Conservation (phyloP, 2,329 filamentous ascomycete genomes). For the Parastagonospora nodorum region DNA sequence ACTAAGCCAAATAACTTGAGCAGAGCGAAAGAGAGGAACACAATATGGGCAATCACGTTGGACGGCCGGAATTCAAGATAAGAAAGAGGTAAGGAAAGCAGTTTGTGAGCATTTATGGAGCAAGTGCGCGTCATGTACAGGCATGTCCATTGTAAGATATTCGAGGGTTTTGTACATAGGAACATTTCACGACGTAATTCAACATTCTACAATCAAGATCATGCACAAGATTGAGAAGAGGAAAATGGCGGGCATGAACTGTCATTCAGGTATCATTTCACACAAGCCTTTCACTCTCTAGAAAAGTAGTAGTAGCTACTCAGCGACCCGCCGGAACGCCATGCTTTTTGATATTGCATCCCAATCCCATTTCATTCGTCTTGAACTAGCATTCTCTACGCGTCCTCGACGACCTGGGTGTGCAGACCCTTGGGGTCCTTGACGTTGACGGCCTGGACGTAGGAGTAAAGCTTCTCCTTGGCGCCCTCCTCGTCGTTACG, state of each 20-base stretch:
- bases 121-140: too few species aligned
- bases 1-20: too few species aligned
- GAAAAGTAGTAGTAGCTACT: conserved; percentile 36
- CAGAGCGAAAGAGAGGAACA: too few species aligned
- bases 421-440: conserved; percentile 98
- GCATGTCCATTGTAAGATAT: too few species aligned
- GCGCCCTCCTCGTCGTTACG: conserved; percentile 99
- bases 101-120: too few species aligned
- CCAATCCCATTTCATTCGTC: conserved; percentile 17
- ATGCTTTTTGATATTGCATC: conserved; percentile 39
- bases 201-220: too few species aligned
- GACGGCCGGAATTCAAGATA: too few species aligned
- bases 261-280: conserved; percentile 44
- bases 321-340: conserved; percentile 44
- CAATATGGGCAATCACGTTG: too few species aligned
- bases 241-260: conserved; percentile 37
- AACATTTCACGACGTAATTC: too few species aligned
- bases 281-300: conserved; percentile 39
- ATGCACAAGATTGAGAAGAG: neutral
- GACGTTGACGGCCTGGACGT: conserved; percentile 99
- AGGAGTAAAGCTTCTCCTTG: conserved; percentile 99
- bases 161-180: too few species aligned
- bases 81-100: too few species aligned
- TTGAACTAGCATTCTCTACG: conserved; percentile 46
- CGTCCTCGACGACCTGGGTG: conserved; percentile 81